Evolutionary conservation across 768 basidiomycete genomes (phyloP).

Genomic region (Pleurotus pulmonarius): DNA sequence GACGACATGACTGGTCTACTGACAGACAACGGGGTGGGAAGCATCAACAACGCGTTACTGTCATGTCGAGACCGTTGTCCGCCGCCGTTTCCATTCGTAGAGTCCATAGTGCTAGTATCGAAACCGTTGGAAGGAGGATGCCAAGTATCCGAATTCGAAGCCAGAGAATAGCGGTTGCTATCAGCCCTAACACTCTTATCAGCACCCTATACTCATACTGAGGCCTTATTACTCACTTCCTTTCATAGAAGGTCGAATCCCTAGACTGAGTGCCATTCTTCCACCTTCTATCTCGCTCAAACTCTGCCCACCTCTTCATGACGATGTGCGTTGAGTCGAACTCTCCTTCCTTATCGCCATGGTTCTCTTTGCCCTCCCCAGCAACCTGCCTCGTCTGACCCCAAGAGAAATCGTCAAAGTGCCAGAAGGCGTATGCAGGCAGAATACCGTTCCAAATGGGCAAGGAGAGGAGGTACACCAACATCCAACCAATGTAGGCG

Average conservation of each 20-base stretch:
- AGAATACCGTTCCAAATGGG: slow-evolving; percentile 97
- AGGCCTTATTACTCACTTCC: slow-evolving; percentile 54
- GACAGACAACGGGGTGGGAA: slow-evolving; percentile 70
- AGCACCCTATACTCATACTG: neutral
- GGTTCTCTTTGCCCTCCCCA: slow-evolving; percentile 62
- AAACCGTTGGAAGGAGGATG: slow-evolving; percentile 46
- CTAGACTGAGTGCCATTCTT: slow-evolving; percentile 82
- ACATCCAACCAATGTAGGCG: slow-evolving; percentile 96
- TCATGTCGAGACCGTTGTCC: slow-evolving; percentile 60
- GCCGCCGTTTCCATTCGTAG: slow-evolving; percentile 32
- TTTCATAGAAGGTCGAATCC: slow-evolving; percentile 72
- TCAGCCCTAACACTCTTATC: slow-evolving; percentile 21
- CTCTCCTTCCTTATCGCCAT: slow-evolving; percentile 92
- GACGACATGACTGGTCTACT: slow-evolving; percentile 48
- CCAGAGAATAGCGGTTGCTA: slow-evolving; percentile 67
- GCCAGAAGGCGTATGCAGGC: slow-evolving; percentile 97
- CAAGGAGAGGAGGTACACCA: slow-evolving; percentile 86
- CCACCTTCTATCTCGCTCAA: slow-evolving; percentile 94
- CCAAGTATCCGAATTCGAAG: slow-evolving; percentile 75
- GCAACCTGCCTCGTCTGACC: slow-evolving; percentile 86
- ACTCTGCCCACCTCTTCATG: slow-evolving; percentile 99
- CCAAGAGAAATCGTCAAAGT: slow-evolving; percentile 98
- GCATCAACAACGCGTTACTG: slow-evolving; percentile 66
- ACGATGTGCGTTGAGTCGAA: slow-evolving; percentile 96
- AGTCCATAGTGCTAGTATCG: slow-evolving; percentile 64